phyloP scores from a whole-genome alignment of 2,329 filamentous ascomycete species.

The Cordyceps javanica region DNA sequence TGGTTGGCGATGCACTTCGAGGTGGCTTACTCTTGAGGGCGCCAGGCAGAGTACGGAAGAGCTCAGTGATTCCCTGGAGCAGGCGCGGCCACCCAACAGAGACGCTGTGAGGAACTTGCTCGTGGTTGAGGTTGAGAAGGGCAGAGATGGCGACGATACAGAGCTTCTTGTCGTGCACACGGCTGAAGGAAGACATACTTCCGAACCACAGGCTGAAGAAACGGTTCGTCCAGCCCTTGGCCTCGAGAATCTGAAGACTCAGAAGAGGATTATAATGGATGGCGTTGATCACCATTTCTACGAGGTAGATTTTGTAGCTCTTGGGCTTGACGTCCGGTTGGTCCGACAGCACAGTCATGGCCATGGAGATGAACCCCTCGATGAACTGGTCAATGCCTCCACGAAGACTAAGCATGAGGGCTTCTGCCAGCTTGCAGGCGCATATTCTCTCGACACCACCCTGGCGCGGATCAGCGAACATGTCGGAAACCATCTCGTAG shows the following conservation, averaged over 20 bases:
- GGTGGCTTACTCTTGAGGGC: conserved; percentile 70
- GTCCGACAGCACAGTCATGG: conserved; percentile 71
- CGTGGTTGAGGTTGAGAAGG: conserved; percentile 70
- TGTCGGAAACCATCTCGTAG: conserved; percentile 89
- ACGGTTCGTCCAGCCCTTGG: conserved; percentile 92
- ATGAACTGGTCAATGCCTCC: conserved; percentile 85
- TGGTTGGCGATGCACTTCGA: neutral
- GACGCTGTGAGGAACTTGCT: conserved; percentile 85
- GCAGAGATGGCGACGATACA: conserved; percentile 90
- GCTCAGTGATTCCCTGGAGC: conserved; percentile 76
- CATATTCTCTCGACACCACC: conserved; percentile 93
- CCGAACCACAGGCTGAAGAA: conserved; percentile 99
- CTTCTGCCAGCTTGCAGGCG: conserved; percentile 94
- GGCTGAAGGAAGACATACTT: conserved; percentile 85
- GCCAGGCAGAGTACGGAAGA: conserved; percentile 86
- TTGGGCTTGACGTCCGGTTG: conserved; percentile 76
- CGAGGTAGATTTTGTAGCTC: conserved; percentile 89
- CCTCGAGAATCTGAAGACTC: conserved; percentile 80
- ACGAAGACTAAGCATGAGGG: conserved; percentile 91
- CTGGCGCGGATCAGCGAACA: conserved; percentile 89
- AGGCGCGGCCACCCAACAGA: conserved; percentile 92
- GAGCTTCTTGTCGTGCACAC: conserved; percentile 98
- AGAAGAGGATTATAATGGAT: conserved; percentile 95
- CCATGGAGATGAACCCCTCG: conserved; percentile 80
- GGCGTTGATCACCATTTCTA: conserved; percentile 98